These are phyloP conservation scores for Penicillium sp. DNA, from an alignment of 2,329 filamentous ascomycete species.

Conservation along the genomic window DNA sequence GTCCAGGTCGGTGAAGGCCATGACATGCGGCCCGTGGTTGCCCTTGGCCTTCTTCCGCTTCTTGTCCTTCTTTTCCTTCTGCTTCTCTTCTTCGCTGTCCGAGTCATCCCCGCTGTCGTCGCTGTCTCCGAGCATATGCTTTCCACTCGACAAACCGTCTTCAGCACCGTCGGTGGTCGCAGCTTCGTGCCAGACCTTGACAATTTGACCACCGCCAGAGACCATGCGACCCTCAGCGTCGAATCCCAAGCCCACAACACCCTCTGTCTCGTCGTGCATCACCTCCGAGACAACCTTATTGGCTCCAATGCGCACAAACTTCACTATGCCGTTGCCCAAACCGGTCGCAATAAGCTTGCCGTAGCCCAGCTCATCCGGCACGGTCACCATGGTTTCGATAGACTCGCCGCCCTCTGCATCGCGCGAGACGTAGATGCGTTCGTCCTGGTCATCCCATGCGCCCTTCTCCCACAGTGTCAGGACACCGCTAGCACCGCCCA, in stretches of 20 bases:
- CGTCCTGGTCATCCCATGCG: slow-evolving; percentile 91
- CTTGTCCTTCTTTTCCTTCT: slow-evolving; percentile 41
- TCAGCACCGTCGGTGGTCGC: slow-evolving; percentile 50
- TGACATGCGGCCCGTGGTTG: slow-evolving; percentile 39
- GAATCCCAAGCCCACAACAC: slow-evolving; percentile 74
- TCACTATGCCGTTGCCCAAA: slow-evolving; percentile 71
- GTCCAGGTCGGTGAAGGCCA: slow-evolving; percentile 42
- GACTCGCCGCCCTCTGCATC: slow-evolving; percentile 64
- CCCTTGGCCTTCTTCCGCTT: slow-evolving; percentile 44
- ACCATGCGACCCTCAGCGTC: slow-evolving; percentile 83
- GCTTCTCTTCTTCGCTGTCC: slow-evolving; percentile 45
- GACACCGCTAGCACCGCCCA: slow-evolving; percentile 73
- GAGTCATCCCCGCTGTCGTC: slow-evolving; percentile 39
- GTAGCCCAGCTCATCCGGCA: slow-evolving; percentile 65
- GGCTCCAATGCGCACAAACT: slow-evolving; percentile 67
- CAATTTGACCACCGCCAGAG: slow-evolving; percentile 73
- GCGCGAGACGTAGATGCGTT: slow-evolving; percentile 71
- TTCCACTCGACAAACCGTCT: slow-evolving; percentile 33
- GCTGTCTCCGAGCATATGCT: slow-evolving; percentile 42
- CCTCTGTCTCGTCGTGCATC: slow-evolving; percentile 80
- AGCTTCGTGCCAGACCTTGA: slow-evolving; percentile 86
- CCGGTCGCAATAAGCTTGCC: slow-evolving; percentile 67
- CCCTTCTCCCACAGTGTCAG: slow-evolving; percentile 92
- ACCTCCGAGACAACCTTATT: slow-evolving; percentile 66
- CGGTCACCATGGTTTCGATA: slow-evolving; percentile 67